Evolutionary conservation across 2,329 filamentous ascomycete species (phyloP).

Genomic region (Fusarium torulosum): DNA sequence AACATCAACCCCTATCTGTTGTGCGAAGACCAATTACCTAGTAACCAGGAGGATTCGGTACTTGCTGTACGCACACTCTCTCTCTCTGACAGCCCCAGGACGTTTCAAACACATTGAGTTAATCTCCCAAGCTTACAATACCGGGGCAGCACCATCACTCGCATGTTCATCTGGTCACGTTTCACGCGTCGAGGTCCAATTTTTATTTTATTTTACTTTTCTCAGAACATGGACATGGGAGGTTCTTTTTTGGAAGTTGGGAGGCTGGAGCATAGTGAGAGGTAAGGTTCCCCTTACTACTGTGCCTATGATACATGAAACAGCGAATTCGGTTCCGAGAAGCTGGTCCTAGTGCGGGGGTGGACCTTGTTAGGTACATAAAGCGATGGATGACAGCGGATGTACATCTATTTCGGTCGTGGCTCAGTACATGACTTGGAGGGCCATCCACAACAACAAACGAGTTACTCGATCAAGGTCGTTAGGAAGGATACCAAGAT

Average conservation of each 20-base stretch:
- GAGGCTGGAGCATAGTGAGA: not conserved
- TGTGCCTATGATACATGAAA: slow-evolving; percentile 29
- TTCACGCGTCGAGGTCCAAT: slow-evolving; percentile 30
- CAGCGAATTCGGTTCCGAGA: slow-evolving; percentile 42
- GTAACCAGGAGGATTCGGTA: slow-evolving; percentile 7
- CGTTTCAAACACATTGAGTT: slow-evolving; percentile 39
- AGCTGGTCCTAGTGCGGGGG: slow-evolving; percentile 47
- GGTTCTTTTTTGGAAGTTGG: slow-evolving; percentile 7
- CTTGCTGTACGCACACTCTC: not conserved
- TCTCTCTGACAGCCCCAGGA: not conserved
- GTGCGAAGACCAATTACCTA: not conserved
- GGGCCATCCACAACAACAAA: slow-evolving; percentile 11
- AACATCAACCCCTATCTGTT: slow-evolving; percentile 21
- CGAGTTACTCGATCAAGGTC: slow-evolving; percentile 13
- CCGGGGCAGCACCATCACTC: slow-evolving; percentile 44
- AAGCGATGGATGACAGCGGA: slow-evolving; percentile 36
- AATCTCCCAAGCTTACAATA: slow-evolving; percentile 39
- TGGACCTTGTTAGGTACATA: slow-evolving; percentile 42
- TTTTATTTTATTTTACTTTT: slow-evolving; percentile 7
- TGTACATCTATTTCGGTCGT: slow-evolving; percentile 41
- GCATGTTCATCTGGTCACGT: slow-evolving; percentile 47
- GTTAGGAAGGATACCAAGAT: not conserved
- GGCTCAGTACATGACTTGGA: slow-evolving; percentile 28
- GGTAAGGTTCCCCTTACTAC: slow-evolving; percentile 24
- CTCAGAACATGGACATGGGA: slow-evolving; percentile 29